Evolutionary conservation across 2,329 filamentous ascomycete genomes (phyloP).

Genomic region (Colletotrichum sp.): DNA sequence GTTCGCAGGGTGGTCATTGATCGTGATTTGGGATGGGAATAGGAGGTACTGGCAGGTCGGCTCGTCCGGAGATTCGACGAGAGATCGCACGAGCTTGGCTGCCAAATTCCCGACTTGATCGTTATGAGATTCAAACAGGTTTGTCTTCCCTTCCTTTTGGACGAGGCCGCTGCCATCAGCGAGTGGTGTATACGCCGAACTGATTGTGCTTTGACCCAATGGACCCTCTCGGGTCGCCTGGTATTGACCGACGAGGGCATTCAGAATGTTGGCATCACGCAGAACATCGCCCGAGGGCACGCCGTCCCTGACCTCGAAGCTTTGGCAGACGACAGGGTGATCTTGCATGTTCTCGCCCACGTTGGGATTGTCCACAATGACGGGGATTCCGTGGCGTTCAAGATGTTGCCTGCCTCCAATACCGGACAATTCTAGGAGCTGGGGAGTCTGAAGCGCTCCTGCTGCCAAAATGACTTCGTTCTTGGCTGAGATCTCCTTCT

Average conservation of each 20-base stretch:
- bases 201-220: slow-evolving; percentile 31
- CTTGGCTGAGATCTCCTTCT: slow-evolving; percentile 22
- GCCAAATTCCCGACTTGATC: slow-evolving; percentile 4
- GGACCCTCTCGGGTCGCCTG: slow-evolving; percentile 35
- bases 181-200: slow-evolving; percentile 34
- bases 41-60: slow-evolving; percentile 38
- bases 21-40: slow-evolving; percentile 34
- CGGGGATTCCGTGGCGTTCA: slow-evolving; percentile 30
- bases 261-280: slow-evolving; percentile 34
- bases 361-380: slow-evolving; percentile 35
- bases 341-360: slow-evolving; percentile 47
- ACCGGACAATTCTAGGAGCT: slow-evolving; percentile 47
- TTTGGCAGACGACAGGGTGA: slow-evolving; percentile 40
- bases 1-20: slow-evolving; percentile 26
- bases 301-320: slow-evolving; percentile 45
- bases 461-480: slow-evolving; percentile 47
- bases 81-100: slow-evolving; percentile 26
- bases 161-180: slow-evolving; percentile 32
- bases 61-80: slow-evolving; percentile 32
- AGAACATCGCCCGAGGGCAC: slow-evolving; percentile 40
- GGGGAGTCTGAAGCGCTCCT: slow-evolving; percentile 45
- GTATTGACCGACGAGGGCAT: slow-evolving; percentile 37
- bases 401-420: slow-evolving; percentile 39
- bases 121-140: slow-evolving; percentile 26
- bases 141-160: slow-evolving; percentile 25